Base-by-base conservation (phyloP, 495 filamentous ascomycete genomes). In the Oidiodendron maius region DNA sequence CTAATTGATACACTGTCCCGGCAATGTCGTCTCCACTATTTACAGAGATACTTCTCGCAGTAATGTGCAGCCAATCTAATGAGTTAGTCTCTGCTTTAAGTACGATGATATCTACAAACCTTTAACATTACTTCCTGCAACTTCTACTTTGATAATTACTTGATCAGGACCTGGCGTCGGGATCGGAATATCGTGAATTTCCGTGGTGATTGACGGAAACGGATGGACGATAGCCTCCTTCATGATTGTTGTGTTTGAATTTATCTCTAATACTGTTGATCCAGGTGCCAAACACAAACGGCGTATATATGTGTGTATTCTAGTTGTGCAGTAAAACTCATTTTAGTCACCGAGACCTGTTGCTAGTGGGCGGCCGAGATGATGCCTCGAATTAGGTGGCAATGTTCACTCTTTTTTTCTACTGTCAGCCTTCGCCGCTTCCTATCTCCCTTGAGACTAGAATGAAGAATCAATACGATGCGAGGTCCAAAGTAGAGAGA, bases 11-110 rank as follows among this genome's bases (percentile, higher is more conserved):
- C 46, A 95, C 64, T 57, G 83, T 77, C 42, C 89, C 90, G 22
- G 89, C 84, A 23, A 89, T 90, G 68, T 95, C 90, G 71, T 95
- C 89, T 52, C 90, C 90, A 25, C 93, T 81, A 59, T 95, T 86
- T 60, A 94, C 87, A 60, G 87, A 75, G 9, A 15, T 28, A 17
- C 45, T 50, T 12, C 18, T 16, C 4, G 21, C 1, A 11, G 52
- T 66, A 61, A n/a, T 52, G 40, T 35, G 54, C 26, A 51, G 43
- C 23, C 51, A 51, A 26, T 58, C 57, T 50, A 16, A 8, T 9
- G 40, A 11, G 40, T 18, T 3, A 20, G 15, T 10, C 11, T 42
- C n/a, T 15, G 35, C 35, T 37, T 34, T n/a, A 9, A 34, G n/a
- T 8, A 34, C n/a, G n/a, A n/a, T 10, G 15, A 23, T 18, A 5